Conservation (phyloP, 768 basidiomycete species). For the Lactifluus pinguis region DNA sequence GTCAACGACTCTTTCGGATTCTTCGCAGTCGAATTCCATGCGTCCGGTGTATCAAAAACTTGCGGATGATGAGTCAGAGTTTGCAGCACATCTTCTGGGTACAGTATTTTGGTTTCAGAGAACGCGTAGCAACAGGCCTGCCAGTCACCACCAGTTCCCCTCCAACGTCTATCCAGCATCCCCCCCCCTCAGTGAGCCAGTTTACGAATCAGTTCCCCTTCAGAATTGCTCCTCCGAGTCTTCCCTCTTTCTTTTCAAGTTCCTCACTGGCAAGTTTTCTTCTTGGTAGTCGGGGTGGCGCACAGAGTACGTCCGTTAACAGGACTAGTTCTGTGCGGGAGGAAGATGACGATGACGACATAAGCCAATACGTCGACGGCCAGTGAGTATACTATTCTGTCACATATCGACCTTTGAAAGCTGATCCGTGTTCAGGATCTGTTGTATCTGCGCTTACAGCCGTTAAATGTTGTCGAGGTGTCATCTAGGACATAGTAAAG, state of each 20-base stretch:
- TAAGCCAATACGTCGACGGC: slow-evolving; percentile 23
- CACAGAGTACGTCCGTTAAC: slow-evolving; percentile 21
- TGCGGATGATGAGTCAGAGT: slow-evolving; percentile 21
- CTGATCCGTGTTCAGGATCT: slow-evolving; percentile 36
- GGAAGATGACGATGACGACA: slow-evolving; percentile 24
- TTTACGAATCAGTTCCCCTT: background rate
- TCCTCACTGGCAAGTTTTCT: background rate
- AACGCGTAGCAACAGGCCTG: slow-evolving; percentile 30
- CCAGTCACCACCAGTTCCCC: background rate
- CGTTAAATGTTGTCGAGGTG: slow-evolving; percentile 70
- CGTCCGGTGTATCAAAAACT: background rate
- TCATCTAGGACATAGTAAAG: slow-evolving; percentile 62
- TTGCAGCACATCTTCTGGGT: slow-evolving; percentile 18
- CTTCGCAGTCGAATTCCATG: background rate
- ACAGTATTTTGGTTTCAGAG: slow-evolving; percentile 48
- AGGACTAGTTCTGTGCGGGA: slow-evolving; percentile 22
- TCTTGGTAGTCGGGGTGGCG: slow-evolving; percentile 42
- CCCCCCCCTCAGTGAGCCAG: slow-evolving; percentile 15
- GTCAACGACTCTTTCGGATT: background rate
- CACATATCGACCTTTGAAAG: background rate
- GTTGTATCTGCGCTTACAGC: slow-evolving; percentile 77
- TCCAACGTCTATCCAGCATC: slow-evolving; percentile 22
- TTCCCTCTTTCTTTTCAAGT: slow-evolving; percentile 4
- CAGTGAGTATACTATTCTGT: slow-evolving; percentile 21
- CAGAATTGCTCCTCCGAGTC: slow-evolving; percentile 21